These are phyloP conservation scores for Iris pallida DNA, from an alignment of 116 monocot genomes.

Conservation along the genomic window DNA sequence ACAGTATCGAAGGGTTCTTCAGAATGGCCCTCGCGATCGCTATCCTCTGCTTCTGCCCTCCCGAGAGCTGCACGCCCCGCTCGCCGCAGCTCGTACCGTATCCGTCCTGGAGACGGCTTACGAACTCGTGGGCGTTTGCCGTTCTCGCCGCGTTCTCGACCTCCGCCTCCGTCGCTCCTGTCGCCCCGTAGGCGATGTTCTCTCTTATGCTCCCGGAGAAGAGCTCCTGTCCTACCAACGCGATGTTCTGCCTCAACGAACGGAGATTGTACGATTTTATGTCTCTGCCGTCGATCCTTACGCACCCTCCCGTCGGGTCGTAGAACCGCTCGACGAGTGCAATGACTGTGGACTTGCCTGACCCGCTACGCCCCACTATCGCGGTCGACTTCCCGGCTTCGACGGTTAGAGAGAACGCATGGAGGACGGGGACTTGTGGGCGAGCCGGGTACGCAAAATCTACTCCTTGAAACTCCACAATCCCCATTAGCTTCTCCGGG, in stretches of 20 bases:
- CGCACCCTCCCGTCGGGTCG: slow-evolving; percentile 34
- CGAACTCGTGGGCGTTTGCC: slow-evolving; percentile 38
- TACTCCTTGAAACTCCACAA: slow-evolving; percentile 38
- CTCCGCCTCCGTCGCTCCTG: slow-evolving; percentile 7
- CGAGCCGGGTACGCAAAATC: slow-evolving; percentile 58
- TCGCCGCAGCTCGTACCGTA: slow-evolving; percentile 41
- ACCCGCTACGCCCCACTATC: slow-evolving; percentile 62
- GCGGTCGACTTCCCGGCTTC: slow-evolving; percentile 50
- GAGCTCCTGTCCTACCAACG: slow-evolving; percentile 56
- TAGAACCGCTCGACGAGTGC: slow-evolving; percentile 71
- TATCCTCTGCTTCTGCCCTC: slow-evolving; percentile 44
- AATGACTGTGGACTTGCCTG: slow-evolving; percentile 63
- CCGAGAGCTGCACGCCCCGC: slow-evolving; percentile 36
- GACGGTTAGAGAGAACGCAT: slow-evolving; percentile 34
- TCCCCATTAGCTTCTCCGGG: slow-evolving; percentile 29
- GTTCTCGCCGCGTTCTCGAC: slow-evolving; percentile 29
- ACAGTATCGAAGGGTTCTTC: slow-evolving; percentile 27
- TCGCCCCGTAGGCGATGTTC: slow-evolving; percentile 10
- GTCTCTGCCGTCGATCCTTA: slow-evolving; percentile 51
- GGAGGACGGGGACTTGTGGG: slow-evolving; percentile 32
- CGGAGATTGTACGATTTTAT: slow-evolving; percentile 49
- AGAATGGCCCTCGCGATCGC: slow-evolving; percentile 43
- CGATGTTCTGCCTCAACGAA: slow-evolving; percentile 43
- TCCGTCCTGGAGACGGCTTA: slow-evolving; percentile 36
- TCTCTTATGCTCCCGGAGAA: slow-evolving; percentile 12